Percentiles rank a stretch among this genome's conserved stretches.
Evolutionary conservation across 306 rosid genomes (phyloP).

Genomic region (Pterocarpus macrocarpus): DNA sequence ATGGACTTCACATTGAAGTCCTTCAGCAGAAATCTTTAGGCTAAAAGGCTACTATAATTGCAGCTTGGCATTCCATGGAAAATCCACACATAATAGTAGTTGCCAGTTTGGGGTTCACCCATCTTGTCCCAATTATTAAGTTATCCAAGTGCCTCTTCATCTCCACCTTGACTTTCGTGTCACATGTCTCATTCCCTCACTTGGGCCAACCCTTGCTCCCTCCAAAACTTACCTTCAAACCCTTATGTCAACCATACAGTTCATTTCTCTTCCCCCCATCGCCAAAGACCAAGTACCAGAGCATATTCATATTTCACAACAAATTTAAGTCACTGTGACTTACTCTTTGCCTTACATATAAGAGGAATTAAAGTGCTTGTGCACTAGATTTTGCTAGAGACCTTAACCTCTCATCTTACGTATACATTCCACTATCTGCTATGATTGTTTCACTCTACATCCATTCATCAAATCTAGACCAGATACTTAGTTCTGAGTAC

Average conservation of each 20-base stretch:
- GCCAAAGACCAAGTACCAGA: background rate
- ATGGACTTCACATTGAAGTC: no score
- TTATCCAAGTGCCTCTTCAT: background rate
- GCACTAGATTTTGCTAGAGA: slow-evolving; percentile 33
- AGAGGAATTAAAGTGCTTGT: background rate
- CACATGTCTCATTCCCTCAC: slow-evolving; percentile 39
- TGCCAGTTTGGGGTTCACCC: slow-evolving; percentile 26
- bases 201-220: background rate
- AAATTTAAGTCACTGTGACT: background rate
- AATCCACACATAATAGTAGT: slow-evolving; percentile 8
- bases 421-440: slow-evolving; percentile 37
- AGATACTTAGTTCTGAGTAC: background rate
- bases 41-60: no score
- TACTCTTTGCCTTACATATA: slow-evolving; percentile 27
- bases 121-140: background rate
- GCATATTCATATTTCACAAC: background rate
- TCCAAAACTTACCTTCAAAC: slow-evolving; percentile 15
- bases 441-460: slow-evolving; percentile 20
- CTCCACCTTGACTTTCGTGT: background rate
- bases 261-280: slow-evolving; percentile 29
- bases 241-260: slow-evolving; percentile 11
- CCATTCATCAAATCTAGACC: slow-evolving; percentile 2
- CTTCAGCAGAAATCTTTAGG: no score
- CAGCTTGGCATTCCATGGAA: background rate
- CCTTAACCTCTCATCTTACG: slow-evolving; percentile 29